These are phyloP conservation scores for Monilinia polystroma DNA, from an alignment of 2,329 filamentous ascomycete genomes.

Conservation along the genomic window DNA sequence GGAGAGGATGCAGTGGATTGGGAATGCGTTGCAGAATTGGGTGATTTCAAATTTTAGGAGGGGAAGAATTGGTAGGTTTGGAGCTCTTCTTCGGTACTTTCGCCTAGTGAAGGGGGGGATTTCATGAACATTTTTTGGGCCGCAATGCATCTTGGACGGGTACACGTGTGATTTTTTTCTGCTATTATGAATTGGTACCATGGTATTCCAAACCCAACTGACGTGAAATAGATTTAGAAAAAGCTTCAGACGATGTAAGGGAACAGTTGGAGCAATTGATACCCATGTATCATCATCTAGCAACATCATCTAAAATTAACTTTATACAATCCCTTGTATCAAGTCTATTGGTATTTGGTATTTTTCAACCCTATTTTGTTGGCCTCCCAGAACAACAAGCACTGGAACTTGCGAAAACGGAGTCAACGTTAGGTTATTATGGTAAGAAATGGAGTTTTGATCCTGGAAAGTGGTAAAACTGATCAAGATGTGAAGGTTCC, in stretches of 20 bases:
- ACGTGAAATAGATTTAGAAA: conserved; percentile 45
- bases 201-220: not conserved
- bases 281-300: conserved; percentile 57
- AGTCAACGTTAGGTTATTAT: conserved; percentile 32
- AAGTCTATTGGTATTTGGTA: conserved; percentile 56
- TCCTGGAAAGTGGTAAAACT: not conserved
- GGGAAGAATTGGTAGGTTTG: conserved; percentile 50
- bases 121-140: not conserved
- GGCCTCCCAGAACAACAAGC: conserved; percentile 58
- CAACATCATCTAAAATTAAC: conserved; percentile 56
- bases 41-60: conserved; percentile 67
- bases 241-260: conserved; percentile 45
- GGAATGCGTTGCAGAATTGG: conserved; percentile 73
- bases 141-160: not conserved
- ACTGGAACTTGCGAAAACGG: conserved; percentile 45
- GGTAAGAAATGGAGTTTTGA: conserved; percentile 26
- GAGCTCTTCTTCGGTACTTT: conserved; percentile 1
- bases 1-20: conserved; percentile 59
- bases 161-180: not conserved
- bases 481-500: conserved; percentile 42
- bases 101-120: not conserved
- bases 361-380: conserved; percentile 64
- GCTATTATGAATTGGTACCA: not conserved
- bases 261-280: conserved; percentile 50
- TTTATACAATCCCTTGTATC: conserved; percentile 63